A percentile compares a stretch with the other conserved stretches of the same genome.
These are phyloP conservation scores for Tylopilus sp. DNA, from an alignment of 768 basidiomycete genomes.

Conservation along the genomic window DNA sequence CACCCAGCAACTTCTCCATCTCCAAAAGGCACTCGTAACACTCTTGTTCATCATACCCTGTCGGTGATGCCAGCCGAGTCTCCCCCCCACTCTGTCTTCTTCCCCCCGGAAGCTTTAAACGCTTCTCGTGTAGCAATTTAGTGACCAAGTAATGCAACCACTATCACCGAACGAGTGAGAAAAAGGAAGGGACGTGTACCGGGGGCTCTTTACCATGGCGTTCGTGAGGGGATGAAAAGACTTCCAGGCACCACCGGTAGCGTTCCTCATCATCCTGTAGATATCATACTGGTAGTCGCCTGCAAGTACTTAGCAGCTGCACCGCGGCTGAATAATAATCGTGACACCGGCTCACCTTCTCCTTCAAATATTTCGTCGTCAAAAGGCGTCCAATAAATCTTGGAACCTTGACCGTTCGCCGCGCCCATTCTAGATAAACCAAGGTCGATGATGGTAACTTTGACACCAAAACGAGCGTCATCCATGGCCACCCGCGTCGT, in stretches of 20 bases:
- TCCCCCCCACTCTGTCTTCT: conserved; percentile 33
- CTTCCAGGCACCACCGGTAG: conserved; percentile 66
- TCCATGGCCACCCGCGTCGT: conserved; percentile 56
- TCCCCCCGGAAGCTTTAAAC: conserved; percentile 52
- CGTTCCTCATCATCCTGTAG: conserved; percentile 80
- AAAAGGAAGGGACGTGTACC: not conserved
- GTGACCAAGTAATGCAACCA: conserved; percentile 85
- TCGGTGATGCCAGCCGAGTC: conserved; percentile 12
- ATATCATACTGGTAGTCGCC: conserved; percentile 94
- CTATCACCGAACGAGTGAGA: conserved; percentile 40
- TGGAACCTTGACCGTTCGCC: conserved; percentile 42
- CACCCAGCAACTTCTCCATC: conserved; percentile 55
- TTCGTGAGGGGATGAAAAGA: conserved; percentile 81
- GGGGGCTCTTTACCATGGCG: conserved; percentile 64
- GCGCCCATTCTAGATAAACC: conserved; percentile 86
- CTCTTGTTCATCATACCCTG: conserved; percentile 57
- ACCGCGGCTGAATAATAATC: not conserved
- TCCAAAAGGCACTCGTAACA: conserved; percentile 70
- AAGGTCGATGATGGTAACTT: conserved; percentile 88
- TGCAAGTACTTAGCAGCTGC: conserved; percentile 28
- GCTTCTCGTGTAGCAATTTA: conserved; percentile 71
- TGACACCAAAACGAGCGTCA: conserved; percentile 59
- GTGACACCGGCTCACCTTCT: conserved; percentile 55
- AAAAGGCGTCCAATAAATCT: conserved; percentile 71
- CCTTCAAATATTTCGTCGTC: conserved; percentile 92